Evolutionary conservation across 495 filamentous ascomycete genomes (phyloP), one percentile per base, ranked within the genome.

Genomic region (Penicillium macrosclerotiorum): DNA sequence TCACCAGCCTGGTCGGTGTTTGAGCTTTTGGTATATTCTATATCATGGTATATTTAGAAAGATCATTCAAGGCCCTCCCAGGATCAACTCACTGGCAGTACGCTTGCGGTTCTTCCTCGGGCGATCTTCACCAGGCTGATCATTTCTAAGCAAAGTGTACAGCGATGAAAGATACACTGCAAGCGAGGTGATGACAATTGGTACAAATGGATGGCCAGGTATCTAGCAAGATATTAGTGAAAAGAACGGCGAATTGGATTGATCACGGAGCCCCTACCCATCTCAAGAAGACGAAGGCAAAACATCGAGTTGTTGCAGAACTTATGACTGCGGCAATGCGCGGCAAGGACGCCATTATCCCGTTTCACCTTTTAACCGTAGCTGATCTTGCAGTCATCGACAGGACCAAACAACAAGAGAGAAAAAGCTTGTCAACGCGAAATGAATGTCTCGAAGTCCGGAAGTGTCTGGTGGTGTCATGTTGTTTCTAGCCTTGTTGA

Each of bases 251-350:
- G 14, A 8, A 2, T 25, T 16, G 18, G 0, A 25, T 14, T 24
- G 13, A 7, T 12, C 16, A 47, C 8, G 33, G 18, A 22, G 33
- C 11, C 40, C 72, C 52, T 74, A 95, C 90, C 90, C 89, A 96
- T 82, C 93, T 75, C 18, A 96, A 69, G 61, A 96, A 96, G 45
- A 90, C 52, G 59, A 85, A 93, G 42, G 78, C 71, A 9, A 73
- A 45, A 1, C 82, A 18, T 38, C 90, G 77, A 37, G 95, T 55
- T 2, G 57, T 59, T 1, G 75, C 47, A 7, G 90, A 93, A 69
- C 81, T 88, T 11, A 73, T 53, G 16, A 68, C 67, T 13, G 60
- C 56, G 22, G 40, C 49, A 37, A 54, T 46, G 8, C 55, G 59
- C 50, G 19, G 53, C 2, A 64, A 27, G 24, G 59, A 67, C 18